Evolutionary conservation across 2,329 filamentous ascomycete genomes (phyloP).

Genomic region (Aurifilum marmelostoma): DNA sequence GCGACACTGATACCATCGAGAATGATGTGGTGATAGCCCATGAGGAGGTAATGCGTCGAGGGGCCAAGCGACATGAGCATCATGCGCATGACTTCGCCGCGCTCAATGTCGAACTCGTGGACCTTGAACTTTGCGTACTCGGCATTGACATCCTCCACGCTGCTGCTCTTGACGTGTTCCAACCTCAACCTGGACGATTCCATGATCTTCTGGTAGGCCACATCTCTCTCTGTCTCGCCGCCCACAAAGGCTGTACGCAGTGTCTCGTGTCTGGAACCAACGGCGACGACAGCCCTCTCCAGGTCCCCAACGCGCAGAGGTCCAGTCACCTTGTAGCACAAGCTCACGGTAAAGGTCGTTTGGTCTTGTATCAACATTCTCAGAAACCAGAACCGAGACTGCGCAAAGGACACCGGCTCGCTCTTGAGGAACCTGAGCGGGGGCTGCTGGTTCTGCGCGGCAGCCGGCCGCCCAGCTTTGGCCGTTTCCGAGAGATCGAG

Average conservation of each 20-base stretch:
- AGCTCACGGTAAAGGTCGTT: slow-evolving; percentile 45
- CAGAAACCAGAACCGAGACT: slow-evolving; percentile 47
- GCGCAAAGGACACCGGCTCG: slow-evolving; percentile 42
- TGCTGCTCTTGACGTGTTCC: slow-evolving; percentile 37
- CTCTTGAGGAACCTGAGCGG: neutral
- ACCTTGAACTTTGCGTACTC: slow-evolving; percentile 37
- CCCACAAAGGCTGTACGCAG: slow-evolving; percentile 40
- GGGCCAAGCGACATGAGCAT: slow-evolving; percentile 39
- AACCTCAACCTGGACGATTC: slow-evolving; percentile 5
- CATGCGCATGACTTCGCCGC: slow-evolving; percentile 1
- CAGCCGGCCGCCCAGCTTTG: neutral
- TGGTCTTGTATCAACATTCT: slow-evolving; percentile 39
- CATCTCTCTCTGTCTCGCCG: slow-evolving; percentile 28
- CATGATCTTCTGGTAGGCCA: slow-evolving; percentile 17
- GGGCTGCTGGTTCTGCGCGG: neutral
- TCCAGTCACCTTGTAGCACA: slow-evolving; percentile 38
- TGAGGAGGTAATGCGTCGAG: slow-evolving; percentile 39
- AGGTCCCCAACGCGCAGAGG: slow-evolving; percentile 37
- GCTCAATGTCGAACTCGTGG: neutral
- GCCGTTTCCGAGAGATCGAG: neutral
- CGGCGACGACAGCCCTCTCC: slow-evolving; percentile 38
- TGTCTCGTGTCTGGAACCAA: slow-evolving; percentile 39
- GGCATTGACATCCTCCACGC: slow-evolving; percentile 43
- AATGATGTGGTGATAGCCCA: slow-evolving; percentile 33
- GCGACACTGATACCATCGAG: slow-evolving; percentile 6